Evolutionary conservation across 75 land plant genomes (phyloP), one percentile per base, ranked within the genome.

Genomic region (Cupressus sempervirens): DNA sequence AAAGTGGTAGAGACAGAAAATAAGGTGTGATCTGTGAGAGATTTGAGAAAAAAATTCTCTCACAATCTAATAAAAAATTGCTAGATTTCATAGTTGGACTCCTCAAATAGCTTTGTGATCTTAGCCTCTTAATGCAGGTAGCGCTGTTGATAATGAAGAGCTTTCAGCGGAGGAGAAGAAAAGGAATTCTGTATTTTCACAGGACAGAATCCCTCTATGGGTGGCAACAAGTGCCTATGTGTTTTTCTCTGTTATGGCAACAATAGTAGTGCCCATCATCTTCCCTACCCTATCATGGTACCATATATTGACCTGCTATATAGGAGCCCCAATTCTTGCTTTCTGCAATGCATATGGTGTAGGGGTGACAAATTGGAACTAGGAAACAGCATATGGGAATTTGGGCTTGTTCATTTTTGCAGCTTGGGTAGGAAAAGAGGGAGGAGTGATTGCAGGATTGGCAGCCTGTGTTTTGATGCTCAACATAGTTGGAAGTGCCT

Each of bases 331-430:
- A 16, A 81, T 82, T 5, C 84, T 95, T 16, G 95, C 92, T 54
- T 93, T 95, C 86, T 93, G 94, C 86, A 95, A 95, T 86, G 92
- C 97, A 16, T 95, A 95, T 83, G 95, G 97, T 11, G 38, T 84
- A 12, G 97, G 95, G 29, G 86, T 95, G 36, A 95, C 97, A 14
- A 95, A 95, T 48, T 93, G 93, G 95, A 90, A 89, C 18, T 83
- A 91, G 20, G 88, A 92, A 18, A 84, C 93, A 13, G 86, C 90
- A 38, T 95, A 95, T 83, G 97, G 95, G 20, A 93, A 92, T 82
- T 86, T 95, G 3, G 91, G 88, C 4, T 88, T 92, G 40, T 95
- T 95, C 75, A 79, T 87, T 1, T 89, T 95, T 79, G 95, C 94
- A 32, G 89, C 90, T 13, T 95, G 97, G 94, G 95, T 88, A n/a